phyloP scores from a whole-genome alignment of 2,329 filamentous ascomycete species.

The Apiospora malaysiana region DNA sequence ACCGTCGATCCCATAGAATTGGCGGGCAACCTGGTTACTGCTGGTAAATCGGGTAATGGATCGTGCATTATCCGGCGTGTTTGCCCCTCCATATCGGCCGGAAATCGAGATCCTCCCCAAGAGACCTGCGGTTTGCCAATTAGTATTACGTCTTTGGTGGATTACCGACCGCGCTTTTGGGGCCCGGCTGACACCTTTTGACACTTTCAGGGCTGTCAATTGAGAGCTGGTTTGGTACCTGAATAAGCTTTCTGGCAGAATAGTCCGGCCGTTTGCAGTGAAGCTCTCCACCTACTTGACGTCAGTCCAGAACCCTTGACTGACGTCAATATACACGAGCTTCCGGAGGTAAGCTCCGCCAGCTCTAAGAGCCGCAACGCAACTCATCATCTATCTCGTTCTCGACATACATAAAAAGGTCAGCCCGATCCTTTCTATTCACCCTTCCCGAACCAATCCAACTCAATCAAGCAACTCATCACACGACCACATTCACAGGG shows the following conservation, averaged over 20 bases:
- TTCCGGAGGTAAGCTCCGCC: constrained; percentile 5
- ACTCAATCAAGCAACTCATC: constrained; percentile 8
- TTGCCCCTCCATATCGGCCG: not conserved
- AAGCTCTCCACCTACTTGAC: constrained; percentile 10
- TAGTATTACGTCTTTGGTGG: constrained; percentile 18
- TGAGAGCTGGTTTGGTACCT: not conserved
- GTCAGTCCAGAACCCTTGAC: not conserved
- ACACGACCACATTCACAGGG: not conserved
- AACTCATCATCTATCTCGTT: not conserved
- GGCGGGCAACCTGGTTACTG: not conserved
- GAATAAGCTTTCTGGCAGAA: not conserved
- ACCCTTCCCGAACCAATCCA: not conserved
- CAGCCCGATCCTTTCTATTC: not conserved
- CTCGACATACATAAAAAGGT: constrained; percentile 15
- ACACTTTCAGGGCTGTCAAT: not conserved
- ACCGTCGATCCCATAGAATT: constrained; percentile 1
- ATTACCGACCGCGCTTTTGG: not conserved
- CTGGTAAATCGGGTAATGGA: not conserved
- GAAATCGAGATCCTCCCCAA: constrained; percentile 8
- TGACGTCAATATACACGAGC: not conserved
- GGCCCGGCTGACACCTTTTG: not conserved
- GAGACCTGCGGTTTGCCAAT: not conserved
- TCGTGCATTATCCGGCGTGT: not conserved
- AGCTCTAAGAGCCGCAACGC: not conserved
- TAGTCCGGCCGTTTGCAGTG: constrained; percentile 11